Conservation (phyloP, 2,329 filamentous ascomycete species). For the Exophiala phaeomuriformis region DNA sequence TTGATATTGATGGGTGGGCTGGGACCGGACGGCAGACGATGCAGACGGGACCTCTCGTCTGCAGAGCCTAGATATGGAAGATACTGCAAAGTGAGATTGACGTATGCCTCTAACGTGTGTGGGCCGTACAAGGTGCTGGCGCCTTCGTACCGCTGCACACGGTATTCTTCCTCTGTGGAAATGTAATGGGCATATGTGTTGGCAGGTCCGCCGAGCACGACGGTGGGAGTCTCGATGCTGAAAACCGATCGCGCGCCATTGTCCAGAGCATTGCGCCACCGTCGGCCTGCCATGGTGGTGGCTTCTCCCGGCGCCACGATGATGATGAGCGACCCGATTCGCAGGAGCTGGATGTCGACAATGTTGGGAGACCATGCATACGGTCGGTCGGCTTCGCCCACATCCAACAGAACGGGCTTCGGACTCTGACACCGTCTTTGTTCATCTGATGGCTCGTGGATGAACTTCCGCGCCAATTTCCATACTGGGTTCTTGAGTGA, state of each 20-base stretch:
- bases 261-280: constrained; percentile 69
- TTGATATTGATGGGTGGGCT: constrained; percentile 71
- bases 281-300: constrained; percentile 82
- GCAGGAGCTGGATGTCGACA: constrained; percentile 77
- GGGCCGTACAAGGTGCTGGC: constrained; percentile 83
- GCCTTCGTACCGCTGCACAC: constrained; percentile 86
- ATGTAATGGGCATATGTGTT: constrained; percentile 88
- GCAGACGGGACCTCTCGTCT: constrained; percentile 34
- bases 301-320: constrained; percentile 81
- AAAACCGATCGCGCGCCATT: constrained; percentile 47
- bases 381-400: constrained; percentile 68
- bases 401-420: constrained; percentile 82
- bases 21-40: constrained; percentile 47
- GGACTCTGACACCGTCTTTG: constrained; percentile 70
- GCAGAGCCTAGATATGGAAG: constrained; percentile 55
- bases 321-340: constrained; percentile 76
- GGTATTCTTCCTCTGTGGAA: constrained; percentile 70
- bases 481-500: constrained; percentile 67
- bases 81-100: constrained; percentile 72
- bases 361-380: constrained; percentile 89
- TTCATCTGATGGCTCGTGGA: constrained; percentile 61
- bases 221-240: constrained; percentile 53
- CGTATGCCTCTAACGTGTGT: constrained; percentile 75
- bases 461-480: constrained; percentile 63
- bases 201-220: constrained; percentile 78